phyloP scores from a whole-genome alignment of 371 early-diverging fungal species.

The Entomophthora muscae region DNA sequence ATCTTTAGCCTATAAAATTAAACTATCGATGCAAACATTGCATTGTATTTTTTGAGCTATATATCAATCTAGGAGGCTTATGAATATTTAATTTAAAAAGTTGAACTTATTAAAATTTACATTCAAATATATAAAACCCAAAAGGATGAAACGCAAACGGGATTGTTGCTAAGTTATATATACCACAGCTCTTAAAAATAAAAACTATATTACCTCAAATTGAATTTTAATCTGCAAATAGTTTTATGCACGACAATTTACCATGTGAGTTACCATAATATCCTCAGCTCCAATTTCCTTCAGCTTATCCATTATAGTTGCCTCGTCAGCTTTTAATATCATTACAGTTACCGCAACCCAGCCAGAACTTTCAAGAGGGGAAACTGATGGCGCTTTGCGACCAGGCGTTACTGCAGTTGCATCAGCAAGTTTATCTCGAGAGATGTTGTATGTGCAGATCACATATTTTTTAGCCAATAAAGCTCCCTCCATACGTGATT shows the following conservation, averaged over 20 bases:
- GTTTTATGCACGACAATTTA: constrained; percentile 52
- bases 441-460: constrained; percentile 76
- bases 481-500: constrained; percentile 75
- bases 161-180: too few relatives aligned
- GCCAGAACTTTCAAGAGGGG: constrained; percentile 58
- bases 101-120: too few relatives aligned
- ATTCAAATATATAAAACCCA: too few relatives aligned
- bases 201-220: too few relatives aligned
- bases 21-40: too few relatives aligned
- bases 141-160: too few relatives aligned
- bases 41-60: too few relatives aligned
- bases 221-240: too few relatives aligned
- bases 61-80: too few relatives aligned
- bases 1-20: too few relatives aligned
- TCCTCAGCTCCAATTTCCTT: constrained; percentile 83
- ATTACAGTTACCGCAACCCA: constrained; percentile 87
- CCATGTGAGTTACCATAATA: constrained; percentile 66
- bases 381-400: constrained; percentile 78
- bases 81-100: too few relatives aligned
- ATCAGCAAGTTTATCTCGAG: constrained; percentile 30
- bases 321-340: constrained; percentile 58
- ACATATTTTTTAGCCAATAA: constrained; percentile 75
- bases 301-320: constrained; percentile 76
- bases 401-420: constrained; percentile 75
- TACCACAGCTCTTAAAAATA: too few relatives aligned